Base-by-base conservation (phyloP, 352 stramenopile genomes). In the Globisporangium orthogonon region DNA sequence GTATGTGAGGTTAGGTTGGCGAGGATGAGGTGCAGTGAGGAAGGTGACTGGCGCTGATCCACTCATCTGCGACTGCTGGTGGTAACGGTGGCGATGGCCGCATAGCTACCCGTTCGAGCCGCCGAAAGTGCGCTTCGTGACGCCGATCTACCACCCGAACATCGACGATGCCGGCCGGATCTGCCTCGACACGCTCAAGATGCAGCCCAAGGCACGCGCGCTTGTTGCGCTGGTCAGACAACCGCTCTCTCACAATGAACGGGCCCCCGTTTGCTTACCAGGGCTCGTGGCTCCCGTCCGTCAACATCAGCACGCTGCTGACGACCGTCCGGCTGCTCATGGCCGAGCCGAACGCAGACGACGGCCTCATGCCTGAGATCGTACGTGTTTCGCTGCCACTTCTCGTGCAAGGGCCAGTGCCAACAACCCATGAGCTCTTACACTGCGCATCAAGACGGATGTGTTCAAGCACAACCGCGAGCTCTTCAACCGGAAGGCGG, bases 291-390 rank as follows among this genome's bases (percentile, higher is more conserved):
- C 71, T 91, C 29, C 88, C 89, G n/a, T 96, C 85, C 1, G 89
- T 97, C 30, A 97, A 96, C 62, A 90, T 97, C 50, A 87, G 81
- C 50, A 97, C 87, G 17, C 63, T 97, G 54, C 65, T 97, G 29
- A 95, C 89, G 9, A 96, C 87, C 0, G 94, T 97, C 62, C 83
- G 89, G 6, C 62, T 96, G 58, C 73, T 97, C n/a, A 94, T 97
- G 78, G 86, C 79, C 11, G 85, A 95, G 58, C 88, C 89, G 9
- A 97, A 97, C 61, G 85, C 87, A 7, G 87, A 96, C 57, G 89
- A 97, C 54, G 86, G 89, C 0, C 67, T 97, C 49, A 95, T 96
- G 84, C 81, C 89, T 1, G 89, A 97, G 15, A 94, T 92, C 64
- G 83, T 92, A 71, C 18, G 73, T 31, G 4, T 1, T n/a, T 31